Base-by-base conservation (phyloP, 805 yeast species). In the Lipomyces oligophaga region DNA sequence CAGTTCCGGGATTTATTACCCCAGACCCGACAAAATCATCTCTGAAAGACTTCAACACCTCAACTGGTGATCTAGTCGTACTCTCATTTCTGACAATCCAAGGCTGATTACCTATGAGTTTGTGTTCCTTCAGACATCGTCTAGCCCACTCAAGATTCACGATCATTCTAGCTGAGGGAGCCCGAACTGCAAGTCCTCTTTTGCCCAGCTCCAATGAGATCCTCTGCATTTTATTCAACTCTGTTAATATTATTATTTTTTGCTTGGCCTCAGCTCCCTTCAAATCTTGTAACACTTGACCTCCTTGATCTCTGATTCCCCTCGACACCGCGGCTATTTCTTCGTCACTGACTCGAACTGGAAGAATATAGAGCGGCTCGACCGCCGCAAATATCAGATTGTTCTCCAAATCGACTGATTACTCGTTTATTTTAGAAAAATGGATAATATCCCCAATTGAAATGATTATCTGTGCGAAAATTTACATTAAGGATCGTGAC, bases 141-240 rank as follows among this genome's bases (percentile, higher is more conserved):
- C 30, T 32, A 19, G 39, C 45, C 55, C 55, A 50, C 4, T 38
- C 41, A 8, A 34, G 13, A 27, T 31, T 38, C 25, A 43, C 49
- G 10, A 50, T 31, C 18, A 36, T 19, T 6, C 16, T 11, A 15
- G 31, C 37, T 5, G 43, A 7, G n/a, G 7, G 13, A 4, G 10
- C 19, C 7, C 18, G 30, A 5, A 7, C 21, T 15, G 41, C 24
- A 10, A 43, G n/a, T n/a, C 44, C 47, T 15, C 45, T 40, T 18
- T 54, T 41, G 16, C 46, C 44, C 25, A 52, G 34, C 35, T 52
- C 56, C 42, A 52, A 43, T 16, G 16, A 35, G 1, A 41, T 33
- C 4, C 56, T 43, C 25, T 19, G 24, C 8, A 34, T 31, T 19
- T 42, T 44, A 6, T 38, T 42, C 3, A 52, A 26, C 22, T 43